Evolutionary conservation across 192 early-diverging fungal genomes (phyloP).

Genomic region (Coemansia sp.): DNA sequence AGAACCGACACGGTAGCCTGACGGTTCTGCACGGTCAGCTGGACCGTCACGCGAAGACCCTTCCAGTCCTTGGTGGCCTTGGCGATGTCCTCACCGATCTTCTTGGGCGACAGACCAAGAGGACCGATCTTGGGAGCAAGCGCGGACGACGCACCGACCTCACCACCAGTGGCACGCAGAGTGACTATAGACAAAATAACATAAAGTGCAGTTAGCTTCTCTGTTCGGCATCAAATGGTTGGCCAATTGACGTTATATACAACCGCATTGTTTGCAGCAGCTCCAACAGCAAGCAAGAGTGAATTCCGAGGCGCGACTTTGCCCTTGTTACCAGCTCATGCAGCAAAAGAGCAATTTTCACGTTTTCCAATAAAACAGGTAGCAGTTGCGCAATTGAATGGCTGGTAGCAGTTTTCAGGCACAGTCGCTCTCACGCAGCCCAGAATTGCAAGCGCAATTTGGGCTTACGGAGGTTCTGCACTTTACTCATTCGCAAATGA

Average conservation of each 20-base stretch:
- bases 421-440: too few species aligned
- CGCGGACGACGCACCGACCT: constrained; percentile 95
- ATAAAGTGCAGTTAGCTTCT: neutral
- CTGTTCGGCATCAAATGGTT: neutral
- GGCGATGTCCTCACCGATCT: constrained; percentile 99
- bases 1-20: constrained; percentile 96
- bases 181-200: constrained; percentile 59
- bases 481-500: neutral
- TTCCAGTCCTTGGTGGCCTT: constrained; percentile 99
- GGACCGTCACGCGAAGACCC: constrained; percentile 97
- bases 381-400: neutral
- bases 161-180: constrained; percentile 97
- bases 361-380: neutral
- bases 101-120: constrained; percentile 99
- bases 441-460: too few species aligned
- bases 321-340: too few species aligned
- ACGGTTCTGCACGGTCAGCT: constrained; percentile 99
- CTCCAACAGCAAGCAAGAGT: too few species aligned
- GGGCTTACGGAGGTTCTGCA: too few species aligned
- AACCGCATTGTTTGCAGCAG: too few species aligned
- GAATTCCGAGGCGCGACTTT: too few species aligned
- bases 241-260: neutral
- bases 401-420: neutral
- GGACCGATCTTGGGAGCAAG: constrained; percentile 99
- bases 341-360: too few species aligned